These are phyloP conservation scores for Scheffersomyces lignosus DNA, from an alignment of 805 yeast species.

Conservation along the genomic window DNA sequence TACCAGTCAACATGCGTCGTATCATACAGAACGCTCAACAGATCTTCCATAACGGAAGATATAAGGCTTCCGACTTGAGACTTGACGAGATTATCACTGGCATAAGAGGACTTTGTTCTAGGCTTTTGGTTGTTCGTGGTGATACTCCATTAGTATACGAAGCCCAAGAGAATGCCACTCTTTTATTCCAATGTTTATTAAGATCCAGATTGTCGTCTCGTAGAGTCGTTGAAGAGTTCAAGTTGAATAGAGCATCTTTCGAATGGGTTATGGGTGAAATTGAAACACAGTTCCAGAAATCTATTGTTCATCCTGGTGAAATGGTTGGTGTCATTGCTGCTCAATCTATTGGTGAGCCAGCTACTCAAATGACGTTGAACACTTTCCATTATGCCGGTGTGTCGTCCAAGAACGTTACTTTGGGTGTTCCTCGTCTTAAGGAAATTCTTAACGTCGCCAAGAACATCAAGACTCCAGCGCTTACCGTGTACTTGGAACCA, in stretches of 20 bases:
- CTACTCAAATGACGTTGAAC: constrained; percentile 97
- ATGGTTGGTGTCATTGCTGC: constrained; percentile 99
- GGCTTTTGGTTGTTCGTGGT: constrained; percentile 80
- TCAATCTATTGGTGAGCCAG: constrained; percentile 98
- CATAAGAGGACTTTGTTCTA: constrained; percentile 67
- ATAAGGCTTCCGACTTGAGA: constrained; percentile 86
- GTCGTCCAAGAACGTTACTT: constrained; percentile 91
- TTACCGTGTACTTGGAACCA: constrained; percentile 86
- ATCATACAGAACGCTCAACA: constrained; percentile 96
- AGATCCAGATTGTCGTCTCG: constrained; percentile 91
- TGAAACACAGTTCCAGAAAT: constrained; percentile 88
- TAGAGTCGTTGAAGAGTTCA: constrained; percentile 88
- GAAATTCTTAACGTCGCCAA: constrained; percentile 98
- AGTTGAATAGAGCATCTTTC: constrained; percentile 80
- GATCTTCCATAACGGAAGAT: constrained; percentile 89
- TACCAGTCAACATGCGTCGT: constrained; percentile 96
- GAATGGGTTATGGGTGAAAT: constrained; percentile 96
- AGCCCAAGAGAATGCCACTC: constrained; percentile 91
- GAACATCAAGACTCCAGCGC: constrained; percentile 98
- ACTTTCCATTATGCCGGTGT: constrained; percentile 99
- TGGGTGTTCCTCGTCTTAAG: constrained; percentile 97
- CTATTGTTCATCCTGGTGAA: constrained; percentile 94
- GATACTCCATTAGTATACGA: constrained; percentile 68
- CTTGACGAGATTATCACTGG: constrained; percentile 75
- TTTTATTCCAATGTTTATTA: constrained; percentile 84